Evolutionary conservation across 2,329 filamentous ascomycete genomes (phyloP).

Genomic region (Ophiocordyceps camponoti-floridani): DNA sequence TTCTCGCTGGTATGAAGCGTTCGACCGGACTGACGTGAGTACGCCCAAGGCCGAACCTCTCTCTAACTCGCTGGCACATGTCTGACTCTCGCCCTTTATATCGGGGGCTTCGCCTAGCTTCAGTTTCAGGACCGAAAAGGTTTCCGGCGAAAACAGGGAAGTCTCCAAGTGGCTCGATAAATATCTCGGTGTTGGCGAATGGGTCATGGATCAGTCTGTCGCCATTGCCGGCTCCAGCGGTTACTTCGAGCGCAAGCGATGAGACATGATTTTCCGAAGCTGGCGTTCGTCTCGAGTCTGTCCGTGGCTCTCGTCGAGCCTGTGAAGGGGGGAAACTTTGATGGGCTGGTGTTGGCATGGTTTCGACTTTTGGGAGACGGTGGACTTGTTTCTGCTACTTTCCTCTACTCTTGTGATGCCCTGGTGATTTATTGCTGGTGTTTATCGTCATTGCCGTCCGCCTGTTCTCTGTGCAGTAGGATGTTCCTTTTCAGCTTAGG

Average conservation of each 20-base stretch:
- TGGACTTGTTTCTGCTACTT: neutral
- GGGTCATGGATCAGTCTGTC: constrained; percentile 95
- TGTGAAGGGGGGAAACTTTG: neutral
- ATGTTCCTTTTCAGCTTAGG: neutral
- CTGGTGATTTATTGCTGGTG: neutral
- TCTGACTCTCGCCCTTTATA: constrained; percentile 11
- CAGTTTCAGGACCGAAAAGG: constrained; percentile 76
- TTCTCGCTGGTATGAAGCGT: constrained; percentile 91
- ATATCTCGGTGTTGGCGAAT: constrained; percentile 89
- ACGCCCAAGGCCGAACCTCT: constrained; percentile 1
- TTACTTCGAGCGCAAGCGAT: constrained; percentile 84
- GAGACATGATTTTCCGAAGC: constrained; percentile 8
- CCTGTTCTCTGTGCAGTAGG: neutral
- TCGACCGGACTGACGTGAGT: constrained; percentile 96
- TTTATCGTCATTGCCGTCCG: neutral
- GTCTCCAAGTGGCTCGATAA: constrained; percentile 79
- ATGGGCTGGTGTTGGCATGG: neutral
- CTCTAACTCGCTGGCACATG: neutral
- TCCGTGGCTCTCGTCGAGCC: neutral
- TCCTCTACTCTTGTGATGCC: neutral
- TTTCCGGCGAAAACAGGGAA: constrained; percentile 64
- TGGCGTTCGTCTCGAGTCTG: neutral
- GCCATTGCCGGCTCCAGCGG: constrained; percentile 74
- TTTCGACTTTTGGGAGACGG: neutral
- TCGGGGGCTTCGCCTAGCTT: constrained; percentile 26